phyloP scores from a whole-genome alignment of 768 basidiomycete species.

The Kwoniella heveanensis region DNA sequence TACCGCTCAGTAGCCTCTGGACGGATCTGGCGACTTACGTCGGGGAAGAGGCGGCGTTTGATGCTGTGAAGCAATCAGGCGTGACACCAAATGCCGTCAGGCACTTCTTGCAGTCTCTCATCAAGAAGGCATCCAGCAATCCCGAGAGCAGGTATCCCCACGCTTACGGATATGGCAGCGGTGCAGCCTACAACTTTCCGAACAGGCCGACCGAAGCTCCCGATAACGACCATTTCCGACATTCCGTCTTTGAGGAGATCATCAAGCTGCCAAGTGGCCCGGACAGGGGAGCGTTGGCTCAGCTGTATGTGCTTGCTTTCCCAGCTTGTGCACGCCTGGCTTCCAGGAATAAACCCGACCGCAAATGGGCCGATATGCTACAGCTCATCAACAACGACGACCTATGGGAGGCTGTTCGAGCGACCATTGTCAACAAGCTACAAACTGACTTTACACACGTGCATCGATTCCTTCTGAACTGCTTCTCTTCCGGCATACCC shows the following conservation, averaged over 20 bases:
- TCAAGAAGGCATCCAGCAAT: neutral
- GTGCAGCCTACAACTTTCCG: too few species aligned
- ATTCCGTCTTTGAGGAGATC: neutral
- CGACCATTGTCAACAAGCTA: neutral
- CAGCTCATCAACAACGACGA: neutral
- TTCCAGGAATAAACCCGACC: neutral
- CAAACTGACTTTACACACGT: neutral
- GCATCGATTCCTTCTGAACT: neutral
- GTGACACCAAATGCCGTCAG: neutral
- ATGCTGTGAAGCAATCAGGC: neutral
- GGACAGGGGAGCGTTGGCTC: neutral
- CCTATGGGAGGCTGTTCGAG: neutral
- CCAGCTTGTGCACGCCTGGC: neutral
- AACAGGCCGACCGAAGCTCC: neutral
- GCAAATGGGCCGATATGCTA: neutral
- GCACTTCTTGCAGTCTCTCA: neutral
- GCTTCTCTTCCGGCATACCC: neutral
- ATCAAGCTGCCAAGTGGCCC: neutral
- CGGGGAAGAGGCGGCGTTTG: neutral
- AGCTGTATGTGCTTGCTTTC: neutral
- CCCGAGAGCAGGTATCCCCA: neutral
- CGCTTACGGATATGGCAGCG: neutral
- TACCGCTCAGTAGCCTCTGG: neutral
- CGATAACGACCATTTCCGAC: neutral
- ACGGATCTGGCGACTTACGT: neutral